Base-by-base conservation (phyloP, 179 eudicot species). In the Sideroxylon spinosum region DNA sequence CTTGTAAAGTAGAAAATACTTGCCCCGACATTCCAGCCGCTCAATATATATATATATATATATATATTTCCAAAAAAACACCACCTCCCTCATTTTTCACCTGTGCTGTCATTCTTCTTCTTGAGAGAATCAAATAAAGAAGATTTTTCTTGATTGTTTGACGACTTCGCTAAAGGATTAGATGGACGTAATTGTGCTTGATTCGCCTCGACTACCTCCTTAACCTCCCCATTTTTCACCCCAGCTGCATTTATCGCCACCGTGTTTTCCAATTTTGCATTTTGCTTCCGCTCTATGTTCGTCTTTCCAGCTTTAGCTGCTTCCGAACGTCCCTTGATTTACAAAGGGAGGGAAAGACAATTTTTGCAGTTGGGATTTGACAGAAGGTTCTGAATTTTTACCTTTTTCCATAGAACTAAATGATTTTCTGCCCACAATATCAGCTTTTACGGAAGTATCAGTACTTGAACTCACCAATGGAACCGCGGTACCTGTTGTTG, bases 141-240 rank as follows among this genome's bases (percentile, higher is more conserved):
- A 13, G 93, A 65, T 81, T 77, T 89, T 28, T 86, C 97, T 55
- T 83, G 85, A 26, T 78, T 76, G 77, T n/a, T 85, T 49, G 98
- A 83, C 71, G 91, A 77, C 86, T 93, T 95, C 0, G 97, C 97
- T 83, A 88, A 92, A 63, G 94, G 96, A 73, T 90, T 93, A n/a
- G 93, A 81, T 29, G 92, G 84, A 10, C 90, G 83, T 26, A 19
- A 19, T 48, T 81, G 86, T 65, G 59, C 87, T 50, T 77, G 74
- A 53, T 83, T 84, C 61, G 63, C 75, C 46, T 80, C 84, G 37
- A 60, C 59, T 20, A 52, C 22, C 61, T 70, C 77, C 78, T 78
- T 82, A 2, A 69, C 14, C 77, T 80, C 82, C 46, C 75, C 85
- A 68, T 72, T 76, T 29, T 83, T 79, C 55, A 57, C 52, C 65